phyloP scores from a whole-genome alignment of 768 basidiomycete species.

The Podaxis rugospora region DNA sequence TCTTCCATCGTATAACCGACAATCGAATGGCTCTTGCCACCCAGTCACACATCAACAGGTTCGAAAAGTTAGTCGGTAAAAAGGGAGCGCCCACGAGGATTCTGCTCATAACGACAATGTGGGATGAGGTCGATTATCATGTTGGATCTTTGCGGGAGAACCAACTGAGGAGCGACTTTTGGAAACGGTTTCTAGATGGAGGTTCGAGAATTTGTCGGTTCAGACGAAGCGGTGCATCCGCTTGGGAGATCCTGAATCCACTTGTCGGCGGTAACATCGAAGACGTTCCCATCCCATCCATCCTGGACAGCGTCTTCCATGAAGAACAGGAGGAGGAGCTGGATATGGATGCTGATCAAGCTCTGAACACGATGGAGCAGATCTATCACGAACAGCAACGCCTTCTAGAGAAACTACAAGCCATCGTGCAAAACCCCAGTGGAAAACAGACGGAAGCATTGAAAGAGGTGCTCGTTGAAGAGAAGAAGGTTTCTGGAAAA shows the following conservation, averaged over 20 bases:
- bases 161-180: conserved; percentile 3
- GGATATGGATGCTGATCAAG: conserved; percentile 3
- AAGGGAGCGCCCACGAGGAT: conserved; percentile 4
- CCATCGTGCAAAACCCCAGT: background rate
- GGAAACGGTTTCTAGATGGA: conserved; percentile 9
- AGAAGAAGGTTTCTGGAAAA: conserved; percentile 8
- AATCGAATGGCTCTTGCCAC: conserved; percentile 9
- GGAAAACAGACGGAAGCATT: background rate
- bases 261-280: background rate
- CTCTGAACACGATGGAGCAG: conserved; percentile 8
- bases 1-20: conserved; percentile 11
- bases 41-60: conserved; percentile 8
- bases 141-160: background rate
- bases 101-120: conserved; percentile 9
- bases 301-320: conserved; percentile 4
- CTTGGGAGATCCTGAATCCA: conserved; percentile 7
- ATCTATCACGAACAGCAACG: conserved; percentile 5
- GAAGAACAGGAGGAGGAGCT: conserved; percentile 8
- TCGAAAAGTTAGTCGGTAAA: conserved; percentile 9
- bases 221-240: background rate
- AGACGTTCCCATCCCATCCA: background rate
- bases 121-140: conserved; percentile 6
- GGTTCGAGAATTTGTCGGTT: conserved; percentile 3
- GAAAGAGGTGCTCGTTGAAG: background rate
- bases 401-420: conserved; percentile 5